Percentiles rank a stretch among this genome's conserved stretches.
phyloP scores from a whole-genome alignment of 768 basidiomycete species.

The Cystofilobasidium capitatum region DNA sequence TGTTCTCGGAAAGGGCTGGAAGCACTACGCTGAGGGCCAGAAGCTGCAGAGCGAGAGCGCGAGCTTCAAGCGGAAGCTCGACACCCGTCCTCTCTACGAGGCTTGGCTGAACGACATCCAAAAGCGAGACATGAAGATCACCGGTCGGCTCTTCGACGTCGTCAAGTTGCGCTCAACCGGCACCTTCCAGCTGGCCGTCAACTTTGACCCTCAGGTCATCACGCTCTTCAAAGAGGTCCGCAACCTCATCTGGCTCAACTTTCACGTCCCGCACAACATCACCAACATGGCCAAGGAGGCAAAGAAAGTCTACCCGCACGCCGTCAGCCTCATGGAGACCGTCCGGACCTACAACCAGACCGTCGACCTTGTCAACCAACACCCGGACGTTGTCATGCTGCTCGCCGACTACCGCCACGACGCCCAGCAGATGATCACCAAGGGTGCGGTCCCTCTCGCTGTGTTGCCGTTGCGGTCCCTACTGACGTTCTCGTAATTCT shows the following conservation, averaged over 20 bases:
- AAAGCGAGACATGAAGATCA: constrained; percentile 80
- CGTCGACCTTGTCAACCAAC: constrained; percentile 75
- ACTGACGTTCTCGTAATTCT: neutral
- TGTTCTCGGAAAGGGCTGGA: constrained; percentile 94
- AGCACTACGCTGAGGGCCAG: constrained; percentile 97
- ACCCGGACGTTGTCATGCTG: constrained; percentile 85
- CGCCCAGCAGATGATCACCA: constrained; percentile 81
- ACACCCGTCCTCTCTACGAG: constrained; percentile 85
- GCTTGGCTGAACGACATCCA: constrained; percentile 96
- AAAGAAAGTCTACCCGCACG: constrained; percentile 94
- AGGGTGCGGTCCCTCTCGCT: constrained; percentile 49
- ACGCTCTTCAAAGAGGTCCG: constrained; percentile 97
- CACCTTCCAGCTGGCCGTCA: constrained; percentile 75
- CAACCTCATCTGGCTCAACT: constrained; percentile 89
- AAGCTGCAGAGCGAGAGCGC: constrained; percentile 84
- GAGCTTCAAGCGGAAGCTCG: constrained; percentile 91
- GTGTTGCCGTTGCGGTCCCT: neutral
- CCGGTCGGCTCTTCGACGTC: constrained; percentile 87
- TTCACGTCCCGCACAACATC: constrained; percentile 87
- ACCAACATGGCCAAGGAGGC: constrained; percentile 98
- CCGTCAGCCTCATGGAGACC: constrained; percentile 85
- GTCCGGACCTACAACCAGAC: constrained; percentile 97
- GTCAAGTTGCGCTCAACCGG: constrained; percentile 42
- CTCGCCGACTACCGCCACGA: constrained; percentile 91
- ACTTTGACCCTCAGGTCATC: constrained; percentile 97